Conservation (phyloP, 129 eudicot species). For the Flaveria brownii region DNA sequence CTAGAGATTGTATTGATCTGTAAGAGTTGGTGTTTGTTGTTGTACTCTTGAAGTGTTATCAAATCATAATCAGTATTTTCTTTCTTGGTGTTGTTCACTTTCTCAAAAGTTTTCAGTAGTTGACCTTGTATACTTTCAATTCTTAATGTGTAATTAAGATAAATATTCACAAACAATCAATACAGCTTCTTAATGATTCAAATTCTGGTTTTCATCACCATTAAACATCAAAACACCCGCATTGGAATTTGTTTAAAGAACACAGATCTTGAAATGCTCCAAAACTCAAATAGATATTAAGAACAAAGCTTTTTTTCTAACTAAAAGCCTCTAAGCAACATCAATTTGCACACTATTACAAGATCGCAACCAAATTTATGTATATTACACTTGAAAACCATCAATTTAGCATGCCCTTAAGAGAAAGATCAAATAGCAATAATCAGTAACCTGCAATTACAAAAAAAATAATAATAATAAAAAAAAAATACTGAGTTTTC, state of each 20-base stretch:
- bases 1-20: too few species aligned
- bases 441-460: not conserved
- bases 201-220: conserved; percentile 14
- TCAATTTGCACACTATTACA: not conserved
- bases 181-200: conserved; percentile 25
- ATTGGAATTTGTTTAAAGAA: not conserved
- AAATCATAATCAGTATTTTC: too few species aligned
- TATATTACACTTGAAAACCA: too few species aligned
- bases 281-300: not conserved
- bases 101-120: too few species aligned
- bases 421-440: not conserved
- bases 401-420: not conserved
- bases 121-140: conserved; percentile 5
- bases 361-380: not conserved
- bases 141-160: not conserved
- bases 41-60: too few species aligned
- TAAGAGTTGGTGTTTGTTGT: too few species aligned
- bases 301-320: not conserved
- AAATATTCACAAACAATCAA: conserved; percentile 18
- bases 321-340: not conserved
- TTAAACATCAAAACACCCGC: conserved; percentile 30
- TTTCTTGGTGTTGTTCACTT: too few species aligned
- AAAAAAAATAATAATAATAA: not conserved
- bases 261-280: not conserved
- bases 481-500: not conserved